Evolutionary conservation across 176 grass and related monocot genomes (phyloP).

Genomic region (barley (Hordeum vulgare)): MorexV3_pseudomolecules_assembly NC_058523.1:533605991-533606490

Average conservation of each 20-base stretch:
- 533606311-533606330: background rate
- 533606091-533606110: constrained; percentile 39
- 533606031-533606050: constrained; percentile 78
- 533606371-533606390: constrained; percentile 1
- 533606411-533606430: background rate
- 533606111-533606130: constrained; percentile 52
- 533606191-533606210: constrained; percentile 48
- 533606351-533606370: background rate
- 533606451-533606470: constrained; percentile 12
- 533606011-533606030: constrained; percentile 44
- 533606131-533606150: constrained; percentile 61
- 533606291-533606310: constrained; percentile 42
- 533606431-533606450: background rate
- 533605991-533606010: background rate
- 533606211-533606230: constrained; percentile 55
- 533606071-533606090: constrained; percentile 56
- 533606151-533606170: constrained; percentile 72
- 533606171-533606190: constrained; percentile 61
- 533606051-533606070: constrained; percentile 87
- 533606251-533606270: constrained; percentile 35
- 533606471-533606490: no score
- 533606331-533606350: background rate
- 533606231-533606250: constrained; percentile 54
- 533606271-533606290: constrained; percentile 19
- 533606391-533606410: constrained; percentile 22